A percentile compares a stretch with the other conserved stretches of the same genome.
phyloP scores from a whole-genome alignment of 345 rosid genomes.

The Acer saccharum region DNA sequence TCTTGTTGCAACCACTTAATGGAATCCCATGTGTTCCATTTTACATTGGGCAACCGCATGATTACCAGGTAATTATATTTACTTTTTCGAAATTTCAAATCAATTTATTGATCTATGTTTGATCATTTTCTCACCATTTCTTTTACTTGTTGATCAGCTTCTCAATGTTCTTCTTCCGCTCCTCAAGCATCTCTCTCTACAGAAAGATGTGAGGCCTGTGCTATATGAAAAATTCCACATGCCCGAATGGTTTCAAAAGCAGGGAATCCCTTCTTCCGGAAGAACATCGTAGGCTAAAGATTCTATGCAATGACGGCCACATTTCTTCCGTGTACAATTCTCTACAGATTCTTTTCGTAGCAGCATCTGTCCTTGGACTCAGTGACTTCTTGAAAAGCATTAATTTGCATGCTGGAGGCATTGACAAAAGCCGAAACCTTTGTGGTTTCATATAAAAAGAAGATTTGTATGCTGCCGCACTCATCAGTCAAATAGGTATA shows the following conservation, averaged over 20 bases:
- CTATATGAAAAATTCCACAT: constrained; percentile 81
- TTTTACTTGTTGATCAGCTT: constrained; percentile 55
- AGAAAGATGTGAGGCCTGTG: constrained; percentile 74
- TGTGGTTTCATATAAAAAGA: neutral
- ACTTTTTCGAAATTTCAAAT: neutral
- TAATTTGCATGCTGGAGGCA: constrained; percentile 24
- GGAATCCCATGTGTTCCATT: constrained; percentile 98
- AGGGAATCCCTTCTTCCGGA: constrained; percentile 79
- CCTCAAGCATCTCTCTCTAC: constrained; percentile 78
- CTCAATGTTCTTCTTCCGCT: constrained; percentile 90
- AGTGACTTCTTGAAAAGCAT: constrained; percentile 26
- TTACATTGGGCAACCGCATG: constrained; percentile 77
- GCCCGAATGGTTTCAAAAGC: constrained; percentile 97
- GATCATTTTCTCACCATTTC: constrained; percentile 7
- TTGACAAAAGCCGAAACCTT: constrained; percentile 1
- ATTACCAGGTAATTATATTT: constrained; percentile 57
- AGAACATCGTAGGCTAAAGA: constrained; percentile 30
- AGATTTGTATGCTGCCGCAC: constrained; percentile 19
- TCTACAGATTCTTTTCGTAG: constrained; percentile 11
- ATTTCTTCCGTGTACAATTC: constrained; percentile 22
- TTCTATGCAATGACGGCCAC: neutral
- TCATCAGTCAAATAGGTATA: constrained; percentile 21
- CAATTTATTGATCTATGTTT: constrained; percentile 6
- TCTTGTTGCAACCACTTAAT: constrained; percentile 87
- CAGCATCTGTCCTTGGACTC: constrained; percentile 26